Base-by-base conservation (phyloP, 2,329 filamentous ascomycete species). In the Corynespora cassiicola region DNA sequence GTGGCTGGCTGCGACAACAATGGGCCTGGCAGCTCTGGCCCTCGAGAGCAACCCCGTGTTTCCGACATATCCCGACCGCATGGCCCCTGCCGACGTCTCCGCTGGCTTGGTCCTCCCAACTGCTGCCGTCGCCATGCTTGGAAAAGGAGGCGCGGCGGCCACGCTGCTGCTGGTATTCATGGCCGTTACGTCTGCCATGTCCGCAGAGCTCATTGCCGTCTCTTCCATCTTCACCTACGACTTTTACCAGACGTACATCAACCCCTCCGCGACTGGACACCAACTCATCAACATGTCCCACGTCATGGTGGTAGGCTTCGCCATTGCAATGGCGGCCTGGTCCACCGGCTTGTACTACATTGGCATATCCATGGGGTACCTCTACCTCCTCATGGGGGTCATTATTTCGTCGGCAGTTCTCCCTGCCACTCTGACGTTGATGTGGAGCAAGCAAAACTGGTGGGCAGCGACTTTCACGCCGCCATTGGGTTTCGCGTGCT, bases 161-260 rank as follows among this genome's bases (percentile, higher is more conserved):
- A 90, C 88, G 0, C 77, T 95, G 1, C 72, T 96, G 8, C 83
- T 95, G 49, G 79, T 95, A 36, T 95, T 95, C 74, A 89, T 95
- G 84, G 90, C 91, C 15, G 90, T 95, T 15, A 95, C 90, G 0
- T 89, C 84, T 2, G 87, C 90, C 0, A 87, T 87, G 48, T 91
- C 86, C 1, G 86, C 89, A 0, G 87, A 95, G 64, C 74, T 95
- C 5, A 92, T 96, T 41, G 88, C 90, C 2, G 88, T 95, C 1
- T 92, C 87, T 2, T 90, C 87, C 7, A 95, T 95, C 68, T 84
- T 85, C 69, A 95, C 90, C 0, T 95, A 94, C 64, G 90, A 95
- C 60, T 78, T 94, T 50, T 95, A 94, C 71, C 85, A 90, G 46
- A 90, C 87, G 1, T 95, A 95, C 65, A 79, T 95, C 72, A 86